Evolutionary conservation across 768 basidiomycete species (phyloP).

Genomic region (Lactarius akahatsu): DNA sequence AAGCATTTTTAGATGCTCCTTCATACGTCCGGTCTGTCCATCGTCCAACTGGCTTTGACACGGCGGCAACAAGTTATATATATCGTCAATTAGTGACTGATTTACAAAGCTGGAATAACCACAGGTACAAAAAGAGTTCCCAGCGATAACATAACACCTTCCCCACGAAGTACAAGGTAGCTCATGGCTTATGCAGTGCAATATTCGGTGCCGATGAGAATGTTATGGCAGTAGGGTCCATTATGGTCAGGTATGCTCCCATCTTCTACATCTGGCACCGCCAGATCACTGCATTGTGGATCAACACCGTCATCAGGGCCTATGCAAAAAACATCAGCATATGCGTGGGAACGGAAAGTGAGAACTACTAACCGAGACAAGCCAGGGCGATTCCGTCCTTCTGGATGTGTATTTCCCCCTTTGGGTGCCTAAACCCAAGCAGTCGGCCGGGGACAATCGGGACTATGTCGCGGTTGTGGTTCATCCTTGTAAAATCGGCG

Average conservation of each 20-base stretch:
- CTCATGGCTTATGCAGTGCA: slow-evolving; percentile 29
- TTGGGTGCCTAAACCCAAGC: slow-evolving; percentile 23
- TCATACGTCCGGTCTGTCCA: too few relatives aligned
- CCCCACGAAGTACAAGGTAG: not conserved
- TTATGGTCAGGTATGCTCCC: slow-evolving; percentile 50
- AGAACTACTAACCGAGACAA: slow-evolving; percentile 15
- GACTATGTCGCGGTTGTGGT: slow-evolving; percentile 24
- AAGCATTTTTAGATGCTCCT: too few relatives aligned
- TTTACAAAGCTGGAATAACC: too few relatives aligned
- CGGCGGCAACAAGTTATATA: too few relatives aligned
- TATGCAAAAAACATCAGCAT: slow-evolving; percentile 3
- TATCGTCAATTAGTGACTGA: too few relatives aligned
- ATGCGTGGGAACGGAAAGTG: not conserved
- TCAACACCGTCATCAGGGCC: slow-evolving; percentile 54
- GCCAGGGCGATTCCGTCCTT: slow-evolving; percentile 11
- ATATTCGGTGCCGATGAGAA: slow-evolving; percentile 52
- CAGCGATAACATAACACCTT: too few relatives aligned
- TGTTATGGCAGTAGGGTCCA: slow-evolving; percentile 52
- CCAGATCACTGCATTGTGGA: slow-evolving; percentile 50
- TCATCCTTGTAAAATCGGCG: slow-evolving; percentile 25
- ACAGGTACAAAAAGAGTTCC: not conserved
- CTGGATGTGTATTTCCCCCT: slow-evolving; percentile 23
- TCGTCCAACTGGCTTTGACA: too few relatives aligned
- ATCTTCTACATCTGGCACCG: slow-evolving; percentile 49
- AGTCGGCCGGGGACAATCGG: slow-evolving; percentile 23